phyloP scores from a whole-genome alignment of 768 basidiomycete genomes.

The Mrakia frigida region DNA sequence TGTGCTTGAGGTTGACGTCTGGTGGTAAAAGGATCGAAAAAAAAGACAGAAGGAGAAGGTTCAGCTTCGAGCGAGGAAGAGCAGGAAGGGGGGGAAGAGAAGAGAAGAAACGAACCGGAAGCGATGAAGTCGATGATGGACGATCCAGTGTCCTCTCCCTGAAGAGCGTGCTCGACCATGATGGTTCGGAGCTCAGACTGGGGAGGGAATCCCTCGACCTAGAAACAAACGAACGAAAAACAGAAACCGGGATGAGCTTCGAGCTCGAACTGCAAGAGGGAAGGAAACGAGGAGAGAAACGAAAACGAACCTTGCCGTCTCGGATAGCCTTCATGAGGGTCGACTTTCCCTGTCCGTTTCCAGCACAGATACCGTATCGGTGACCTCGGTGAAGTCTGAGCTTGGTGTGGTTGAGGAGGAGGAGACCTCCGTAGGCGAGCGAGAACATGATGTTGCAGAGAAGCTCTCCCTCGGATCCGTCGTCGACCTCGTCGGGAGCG shows the following conservation, averaged over 20 bases:
- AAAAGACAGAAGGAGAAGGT: background rate
- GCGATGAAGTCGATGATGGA: constrained; percentile 86
- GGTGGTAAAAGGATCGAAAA: constrained; percentile 23
- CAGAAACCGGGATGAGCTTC: background rate
- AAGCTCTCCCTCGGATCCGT: constrained; percentile 71
- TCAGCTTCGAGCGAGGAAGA: background rate
- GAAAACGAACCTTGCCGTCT: constrained; percentile 68
- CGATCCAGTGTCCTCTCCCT: constrained; percentile 78
- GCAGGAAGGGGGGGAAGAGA: too few species aligned
- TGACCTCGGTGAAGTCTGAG: constrained; percentile 82
- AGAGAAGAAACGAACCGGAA: constrained; percentile 53
- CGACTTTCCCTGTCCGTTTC: constrained; percentile 94
- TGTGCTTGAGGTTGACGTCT: constrained; percentile 63
- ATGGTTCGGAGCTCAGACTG: constrained; percentile 78
- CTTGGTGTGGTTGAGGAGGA: constrained; percentile 88
- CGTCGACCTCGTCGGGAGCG: constrained; percentile 47
- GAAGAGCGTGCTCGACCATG: constrained; percentile 96
- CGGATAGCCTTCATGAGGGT: constrained; percentile 93
- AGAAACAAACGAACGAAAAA: background rate
- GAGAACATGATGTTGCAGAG: constrained; percentile 92
- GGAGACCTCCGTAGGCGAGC: constrained; percentile 87
- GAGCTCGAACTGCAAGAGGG: background rate
- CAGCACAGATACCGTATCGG: constrained; percentile 89
- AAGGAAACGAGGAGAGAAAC: background rate
- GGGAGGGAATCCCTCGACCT: constrained; percentile 83